These are phyloP conservation scores for Persicaria maculosa DNA, from an alignment of 148 eudicot species.

Conservation along the genomic window DNA sequence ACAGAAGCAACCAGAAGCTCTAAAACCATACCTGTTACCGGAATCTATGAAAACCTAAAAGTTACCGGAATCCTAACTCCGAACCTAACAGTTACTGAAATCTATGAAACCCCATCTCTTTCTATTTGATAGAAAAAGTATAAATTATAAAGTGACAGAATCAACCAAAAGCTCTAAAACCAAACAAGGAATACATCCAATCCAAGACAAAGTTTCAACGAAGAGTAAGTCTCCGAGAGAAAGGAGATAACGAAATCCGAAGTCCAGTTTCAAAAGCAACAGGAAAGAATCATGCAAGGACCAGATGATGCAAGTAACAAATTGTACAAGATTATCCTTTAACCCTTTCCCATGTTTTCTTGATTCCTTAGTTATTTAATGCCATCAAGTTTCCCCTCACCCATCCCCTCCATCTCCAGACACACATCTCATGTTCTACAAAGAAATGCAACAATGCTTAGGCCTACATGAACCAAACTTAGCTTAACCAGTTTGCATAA, in stretches of 20 bases:
- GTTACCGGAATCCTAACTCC: too few species aligned
- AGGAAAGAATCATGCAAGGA: conserved; percentile 2
- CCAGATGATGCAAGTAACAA: conserved; percentile 4
- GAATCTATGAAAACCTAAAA: too few species aligned
- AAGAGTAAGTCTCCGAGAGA: background rate
- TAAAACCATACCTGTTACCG: too few species aligned
- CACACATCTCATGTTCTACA: background rate
- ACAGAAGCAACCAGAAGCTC: too few species aligned
- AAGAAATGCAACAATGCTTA: background rate
- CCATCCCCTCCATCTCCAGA: background rate
- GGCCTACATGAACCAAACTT: background rate
- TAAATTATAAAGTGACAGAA: background rate
- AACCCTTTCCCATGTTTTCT: conserved; percentile 4
- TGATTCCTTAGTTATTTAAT: conserved; percentile 4
- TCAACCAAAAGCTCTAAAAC: background rate
- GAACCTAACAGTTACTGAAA: background rate
- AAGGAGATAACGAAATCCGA: background rate
- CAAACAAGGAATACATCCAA: background rate
- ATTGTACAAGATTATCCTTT: background rate
- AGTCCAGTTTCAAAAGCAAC: conserved; percentile 9
- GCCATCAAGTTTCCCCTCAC: background rate
- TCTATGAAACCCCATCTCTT: background rate
- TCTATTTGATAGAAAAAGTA: background rate
- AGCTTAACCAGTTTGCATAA: background rate
- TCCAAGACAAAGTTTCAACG: background rate